A percentile compares a stretch with the other conserved stretches of the same genome.
phyloP scores from a whole-genome alignment of 1,284 basidiomycete genomes.

The Melampsora larici-populina region DNA sequence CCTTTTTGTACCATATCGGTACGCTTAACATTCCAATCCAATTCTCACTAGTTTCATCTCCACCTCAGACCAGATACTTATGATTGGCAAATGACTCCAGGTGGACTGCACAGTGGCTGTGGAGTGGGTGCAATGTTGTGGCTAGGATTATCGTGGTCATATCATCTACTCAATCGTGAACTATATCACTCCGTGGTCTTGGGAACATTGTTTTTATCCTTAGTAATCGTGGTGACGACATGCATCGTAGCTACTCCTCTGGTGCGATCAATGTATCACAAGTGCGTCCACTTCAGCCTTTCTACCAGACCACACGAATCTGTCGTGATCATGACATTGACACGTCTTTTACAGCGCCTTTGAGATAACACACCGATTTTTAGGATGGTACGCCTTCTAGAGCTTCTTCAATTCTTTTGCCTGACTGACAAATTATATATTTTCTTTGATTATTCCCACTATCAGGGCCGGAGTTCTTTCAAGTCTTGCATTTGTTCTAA shows the following conservation, averaged over 20 bases:
- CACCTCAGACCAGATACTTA: background rate
- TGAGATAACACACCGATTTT: constrained; percentile 70
- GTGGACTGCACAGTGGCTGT: constrained; percentile 71
- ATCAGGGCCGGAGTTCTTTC: constrained; percentile 64
- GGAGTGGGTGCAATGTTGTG: constrained; percentile 64
- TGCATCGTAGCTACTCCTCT: constrained; percentile 66
- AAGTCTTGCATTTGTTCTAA: constrained; percentile 67
- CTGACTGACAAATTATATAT: too few species aligned
- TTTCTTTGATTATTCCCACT: constrained; percentile 70
- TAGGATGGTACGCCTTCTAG: constrained; percentile 65
- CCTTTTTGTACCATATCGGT: constrained; percentile 43
- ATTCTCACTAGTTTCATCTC: background rate
- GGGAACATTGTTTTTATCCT: constrained; percentile 62
- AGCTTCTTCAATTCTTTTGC: constrained; percentile 67
- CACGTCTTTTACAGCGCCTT: constrained; percentile 60
- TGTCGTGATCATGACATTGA: background rate
- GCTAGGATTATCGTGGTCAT: constrained; percentile 55
- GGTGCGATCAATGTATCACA: constrained; percentile 71
- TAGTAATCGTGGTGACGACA: constrained; percentile 60
- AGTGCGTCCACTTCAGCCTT: constrained; percentile 57
- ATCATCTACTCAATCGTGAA: constrained; percentile 64
- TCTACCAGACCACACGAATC: background rate
- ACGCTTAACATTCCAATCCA: background rate
- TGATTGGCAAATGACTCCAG: constrained; percentile 48
- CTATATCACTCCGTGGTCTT: constrained; percentile 61